Evolutionary conservation across 2,329 filamentous ascomycete genomes (phyloP), one percentile per base, ranked within the genome.

Genomic region (Colletotrichum horii): DNA sequence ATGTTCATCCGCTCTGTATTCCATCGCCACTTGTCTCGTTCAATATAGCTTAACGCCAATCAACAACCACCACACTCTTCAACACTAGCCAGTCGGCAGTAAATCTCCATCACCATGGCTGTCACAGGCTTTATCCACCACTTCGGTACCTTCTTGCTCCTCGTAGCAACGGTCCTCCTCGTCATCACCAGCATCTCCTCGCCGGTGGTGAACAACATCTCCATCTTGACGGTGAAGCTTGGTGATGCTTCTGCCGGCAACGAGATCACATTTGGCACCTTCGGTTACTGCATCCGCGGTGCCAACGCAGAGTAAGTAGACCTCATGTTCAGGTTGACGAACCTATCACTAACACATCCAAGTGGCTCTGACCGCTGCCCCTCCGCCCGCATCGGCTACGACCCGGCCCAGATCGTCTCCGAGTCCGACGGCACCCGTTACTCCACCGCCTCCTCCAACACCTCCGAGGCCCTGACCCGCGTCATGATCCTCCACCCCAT

Each of bases 401-500:
- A 88, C 78, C 89, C 90, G 16, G 86, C 88, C 66, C 74, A 82
- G 4, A 82, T 90, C 76, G 83, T 93, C 78, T 64, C 79, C 72
- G 61, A 74, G 16, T 77, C 85, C 62, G 84, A 87, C 71, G 79
- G 80, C 65, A 83, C 82, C 62, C 72, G 83, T 48, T 88, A 89
- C 81, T 86, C 85, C 76, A 78, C 82, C 65, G 84, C 86, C 73
- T 83, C 87, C 24, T 82, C 83, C 73, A 82, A 85, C 76, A 88
- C 89, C 43, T 83, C 87, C 74, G 86, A 87, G 77, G 84, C 82
- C 32, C 85, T 93, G 55, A 92, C 91, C 56, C 85, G 86, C 77
- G 89, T 90, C 77, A 90, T 93, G 90, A 83, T 93, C 68, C 87
- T 93, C 74, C 91, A 93, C 84, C 91, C 92, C 32, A 84, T 93